Evolutionary conservation across 1,139 yeast species (phyloP).

Genomic region (Scheffersomyces segobiensis): DNA sequence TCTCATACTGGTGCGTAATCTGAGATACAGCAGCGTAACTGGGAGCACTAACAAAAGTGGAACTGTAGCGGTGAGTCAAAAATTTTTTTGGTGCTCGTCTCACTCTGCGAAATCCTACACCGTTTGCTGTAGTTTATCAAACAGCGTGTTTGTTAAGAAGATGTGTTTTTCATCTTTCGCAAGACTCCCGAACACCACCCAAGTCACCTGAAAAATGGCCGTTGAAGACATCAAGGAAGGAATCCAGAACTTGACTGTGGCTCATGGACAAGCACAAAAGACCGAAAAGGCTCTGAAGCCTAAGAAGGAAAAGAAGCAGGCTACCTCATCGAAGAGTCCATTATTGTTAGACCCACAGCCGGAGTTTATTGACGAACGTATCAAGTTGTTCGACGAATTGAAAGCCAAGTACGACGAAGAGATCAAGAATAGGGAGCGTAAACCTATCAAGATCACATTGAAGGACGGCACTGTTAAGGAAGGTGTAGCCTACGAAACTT

Average conservation of each 20-base stretch:
- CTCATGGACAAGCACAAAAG: neutral
- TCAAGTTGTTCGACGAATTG: constrained; percentile 75
- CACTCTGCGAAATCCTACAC: neutral
- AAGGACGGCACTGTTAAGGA: constrained; percentile 81
- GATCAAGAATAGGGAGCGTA: constrained; percentile 57
- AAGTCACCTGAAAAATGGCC: constrained; percentile 8
- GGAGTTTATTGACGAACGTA: constrained; percentile 75
- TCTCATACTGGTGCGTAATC: neutral
- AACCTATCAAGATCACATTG: constrained; percentile 73
- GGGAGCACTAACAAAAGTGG: neutral
- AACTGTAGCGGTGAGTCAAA: neutral
- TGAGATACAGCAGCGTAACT: neutral
- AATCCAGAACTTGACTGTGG: constrained; percentile 53
- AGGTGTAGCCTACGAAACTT: constrained; percentile 86
- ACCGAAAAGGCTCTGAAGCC: constrained; percentile 16
- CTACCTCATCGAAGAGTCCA: constrained; percentile 32
- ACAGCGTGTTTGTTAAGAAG: neutral
- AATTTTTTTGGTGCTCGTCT: neutral
- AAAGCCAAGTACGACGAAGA: constrained; percentile 77
- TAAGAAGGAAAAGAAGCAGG: constrained; percentile 31
- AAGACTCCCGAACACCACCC: neutral
- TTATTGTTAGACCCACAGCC: constrained; percentile 76
- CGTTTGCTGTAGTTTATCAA: neutral
- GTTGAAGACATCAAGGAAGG: constrained; percentile 42
- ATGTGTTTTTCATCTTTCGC: neutral